These are phyloP conservation scores for Jaapia argillacea DNA, from an alignment of 768 basidiomycete genomes.

Conservation along the genomic window DNA sequence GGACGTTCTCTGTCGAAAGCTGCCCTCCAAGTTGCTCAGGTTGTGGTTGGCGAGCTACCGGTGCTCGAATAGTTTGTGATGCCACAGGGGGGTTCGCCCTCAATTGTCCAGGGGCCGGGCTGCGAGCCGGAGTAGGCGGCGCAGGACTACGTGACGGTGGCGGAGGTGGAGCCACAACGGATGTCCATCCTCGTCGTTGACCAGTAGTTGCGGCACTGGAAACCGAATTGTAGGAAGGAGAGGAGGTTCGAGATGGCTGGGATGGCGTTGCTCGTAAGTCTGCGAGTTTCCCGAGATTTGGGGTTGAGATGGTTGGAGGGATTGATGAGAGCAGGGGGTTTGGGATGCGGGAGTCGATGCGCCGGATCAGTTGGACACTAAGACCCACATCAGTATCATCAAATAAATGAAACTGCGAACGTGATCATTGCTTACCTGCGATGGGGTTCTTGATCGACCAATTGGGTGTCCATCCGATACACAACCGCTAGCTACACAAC, in stretches of 20 bases:
- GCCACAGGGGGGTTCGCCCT: not conserved
- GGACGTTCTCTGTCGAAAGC: conserved; percentile 22
- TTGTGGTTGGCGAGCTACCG: conserved; percentile 6
- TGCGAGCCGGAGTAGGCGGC: not conserved
- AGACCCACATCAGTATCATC: conserved; percentile 15
- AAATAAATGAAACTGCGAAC: conserved; percentile 24
- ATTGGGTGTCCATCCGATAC: conserved; percentile 77
- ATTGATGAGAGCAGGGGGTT: conserved; percentile 54
- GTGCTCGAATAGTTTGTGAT: conserved; percentile 9
- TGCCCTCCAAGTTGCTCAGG: not conserved
- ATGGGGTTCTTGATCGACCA: conserved; percentile 89
- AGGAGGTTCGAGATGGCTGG: conserved; percentile 5
- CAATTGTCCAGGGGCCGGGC: not conserved
- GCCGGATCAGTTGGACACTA: conserved; percentile 75
- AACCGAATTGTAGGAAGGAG: conserved; percentile 18
- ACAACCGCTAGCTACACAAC: conserved; percentile 52
- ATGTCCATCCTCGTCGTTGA: conserved; percentile 20
- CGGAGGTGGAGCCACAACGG: conserved; percentile 16
- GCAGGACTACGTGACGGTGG: conserved; percentile 2
- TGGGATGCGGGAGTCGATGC: conserved; percentile 77
- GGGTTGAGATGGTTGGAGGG: conserved; percentile 11
- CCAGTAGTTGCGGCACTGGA: conserved; percentile 6
- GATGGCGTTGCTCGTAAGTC: conserved; percentile 33
- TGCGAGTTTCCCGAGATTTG: conserved; percentile 50
- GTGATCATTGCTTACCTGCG: too few relatives aligned